Base-by-base conservation (phyloP, 495 filamentous ascomycete genomes). In the Annulohypoxylon maeteangense region DNA sequence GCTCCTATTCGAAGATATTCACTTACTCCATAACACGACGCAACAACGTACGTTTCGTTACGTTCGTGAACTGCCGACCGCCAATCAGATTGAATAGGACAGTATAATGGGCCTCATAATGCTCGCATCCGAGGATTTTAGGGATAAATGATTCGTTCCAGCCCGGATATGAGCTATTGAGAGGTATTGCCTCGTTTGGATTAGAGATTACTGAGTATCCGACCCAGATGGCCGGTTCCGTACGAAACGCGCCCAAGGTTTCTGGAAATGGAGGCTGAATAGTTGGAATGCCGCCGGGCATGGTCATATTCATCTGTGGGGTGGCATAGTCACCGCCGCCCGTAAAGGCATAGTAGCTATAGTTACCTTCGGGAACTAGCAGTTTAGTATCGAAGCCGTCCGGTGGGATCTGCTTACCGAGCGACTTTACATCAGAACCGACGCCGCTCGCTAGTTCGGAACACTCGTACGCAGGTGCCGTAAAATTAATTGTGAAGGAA, bases 111-210 rank as follows among this genome's bases (percentile, higher is more conserved):
- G 80, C 66, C 58, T 80, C 78, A 65, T 79, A 79, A 64, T 82
- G 75, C 60, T 81, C 80, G 60, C 79, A 82, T 14, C 69, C 80
- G 34, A 82, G 76, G 2, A 80, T 67, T 55, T 80, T 78, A n/a
- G 79, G 78, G 22, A 75, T 65, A 44, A 79, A 81, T 20, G 76
- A 64, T 0, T 71, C 64, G 4, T 61, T 65, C 75, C 75, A 79
- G 7, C 61, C 66, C 0, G 79, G 70, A 22, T 62, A 68, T 8
- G 72, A 71, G 0, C 50, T 51, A 50, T 71, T 72, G 22, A 42
- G 42, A 10, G 78, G 78, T 1, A 67, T 29, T 1, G 65, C 62
- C 6, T 67, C 65, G 22, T 63, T 36, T n/a, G 74, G 72, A 38
- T 81, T 56, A 0, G 61, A 62, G 31, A 70, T 59, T 18, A 64